Evolutionary conservation across 768 basidiomycete genomes (phyloP).

Genomic region (Myochromella boudieri): DNA sequence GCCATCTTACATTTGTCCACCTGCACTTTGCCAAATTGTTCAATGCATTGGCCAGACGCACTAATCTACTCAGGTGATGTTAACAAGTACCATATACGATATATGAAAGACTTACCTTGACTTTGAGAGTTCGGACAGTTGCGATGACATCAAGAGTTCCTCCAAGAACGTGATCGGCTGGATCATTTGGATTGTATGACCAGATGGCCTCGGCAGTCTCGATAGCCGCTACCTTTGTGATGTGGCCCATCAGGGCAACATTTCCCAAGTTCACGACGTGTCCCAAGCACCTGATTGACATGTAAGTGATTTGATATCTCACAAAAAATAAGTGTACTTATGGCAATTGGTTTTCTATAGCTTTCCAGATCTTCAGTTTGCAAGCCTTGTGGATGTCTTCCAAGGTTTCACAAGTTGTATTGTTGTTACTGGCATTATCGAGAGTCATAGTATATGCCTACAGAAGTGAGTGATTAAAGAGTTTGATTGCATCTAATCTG

Average conservation of each 20-base stretch:
- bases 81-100: background rate
- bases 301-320: too few relatives aligned
- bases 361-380: background rate
- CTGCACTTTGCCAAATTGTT: constrained; percentile 23
- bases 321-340: too few relatives aligned
- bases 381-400: background rate
- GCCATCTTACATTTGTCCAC: constrained; percentile 10
- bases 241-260: background rate
- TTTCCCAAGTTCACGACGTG: background rate
- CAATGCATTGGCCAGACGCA: constrained; percentile 21
- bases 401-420: background rate
- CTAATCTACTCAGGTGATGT: constrained; percentile 18
- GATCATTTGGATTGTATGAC: too few relatives aligned
- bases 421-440: background rate
- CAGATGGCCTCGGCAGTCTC: background rate
- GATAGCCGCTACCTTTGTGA: background rate
- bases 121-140: too few relatives aligned
- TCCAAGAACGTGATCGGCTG: too few relatives aligned
- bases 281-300: background rate
- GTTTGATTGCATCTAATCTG: too few relatives aligned
- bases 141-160: too few relatives aligned
- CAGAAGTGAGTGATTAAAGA: background rate
- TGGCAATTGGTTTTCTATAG: background rate
- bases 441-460: background rate
- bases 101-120: constrained; percentile 25